Base-by-base conservation (phyloP, 2,329 filamentous ascomycete genomes). In the Xylaria sp. region DNA sequence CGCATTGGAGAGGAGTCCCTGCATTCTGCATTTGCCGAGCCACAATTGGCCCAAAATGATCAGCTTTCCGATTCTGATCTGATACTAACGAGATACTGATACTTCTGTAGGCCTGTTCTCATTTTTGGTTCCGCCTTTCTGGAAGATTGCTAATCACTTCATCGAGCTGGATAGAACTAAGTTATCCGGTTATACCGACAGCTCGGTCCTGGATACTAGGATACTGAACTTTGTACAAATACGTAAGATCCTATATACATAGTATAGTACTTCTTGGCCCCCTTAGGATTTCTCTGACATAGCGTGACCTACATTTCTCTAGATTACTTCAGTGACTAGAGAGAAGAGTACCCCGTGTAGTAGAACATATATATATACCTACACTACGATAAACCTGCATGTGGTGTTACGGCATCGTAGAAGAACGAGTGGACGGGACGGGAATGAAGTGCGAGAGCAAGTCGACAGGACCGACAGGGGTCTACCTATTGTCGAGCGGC, bases 21-120 rank as follows among this genome's bases (percentile, higher is more conserved):
- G 58, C 59, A 63, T 57, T 6, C 48, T 63, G 58, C 59, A 63
- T 57, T 6, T 52, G 12, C 30, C 53, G n/a, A 46, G 18, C 7
- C 28, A 30, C 13, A 32, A 62, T 48, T 43, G 46, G 39, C 43
- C 46, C 8, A 48, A 58, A 46, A 59, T 20, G 36, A 66, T 59
- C 63, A 53, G 43, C 36, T 53, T 30, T 53, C 50, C 25, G 46
- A 28, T 39, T 39, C 15, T 18, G 36, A 39, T 39, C 36, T 5
- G 7, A 39, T 13, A 4, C 13, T n/a, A n/a, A n/a, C n/a, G n/a
- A 39, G 36, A 13, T 15, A 39, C 28, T 5, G 36, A 39, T 6
- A 39, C 13, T 10, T 50, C 7, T 13, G 25, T 28, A 30, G 12
- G 23, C 30, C 23, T 50, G 8, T 48, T 48, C 13, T 20, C 25